Percentiles rank a stretch among this genome's conserved stretches.
Evolutionary conservation across 2,329 filamentous ascomycete genomes (phyloP).

Genomic region (Verticillium nubilum): DNA sequence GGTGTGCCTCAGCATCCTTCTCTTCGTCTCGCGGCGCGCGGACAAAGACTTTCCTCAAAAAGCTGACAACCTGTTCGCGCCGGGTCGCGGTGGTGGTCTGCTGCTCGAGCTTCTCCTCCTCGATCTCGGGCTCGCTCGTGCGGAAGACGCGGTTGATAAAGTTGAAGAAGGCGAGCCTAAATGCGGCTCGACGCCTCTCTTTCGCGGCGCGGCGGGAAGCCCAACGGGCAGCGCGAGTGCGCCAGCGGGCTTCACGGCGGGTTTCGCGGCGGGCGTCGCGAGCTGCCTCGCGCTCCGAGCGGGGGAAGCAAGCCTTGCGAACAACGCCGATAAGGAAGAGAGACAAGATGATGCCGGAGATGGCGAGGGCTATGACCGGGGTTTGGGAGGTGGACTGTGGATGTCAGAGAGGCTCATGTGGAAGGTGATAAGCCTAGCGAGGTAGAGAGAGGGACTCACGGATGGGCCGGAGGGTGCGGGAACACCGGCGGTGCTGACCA

Average conservation of each 20-base stretch:
- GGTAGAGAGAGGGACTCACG: background rate
- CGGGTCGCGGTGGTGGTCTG: background rate
- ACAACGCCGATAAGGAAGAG: background rate
- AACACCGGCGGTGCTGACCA: background rate
- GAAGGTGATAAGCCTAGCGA: background rate
- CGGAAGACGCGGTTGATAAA: constrained; percentile 1
- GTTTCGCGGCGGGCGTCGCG: background rate
- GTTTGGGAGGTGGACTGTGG: background rate
- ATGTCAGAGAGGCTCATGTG: background rate
- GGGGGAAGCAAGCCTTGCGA: background rate
- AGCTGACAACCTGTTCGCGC: too few relatives aligned
- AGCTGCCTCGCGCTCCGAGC: background rate
- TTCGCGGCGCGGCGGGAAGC: background rate
- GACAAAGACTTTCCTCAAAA: background rate
- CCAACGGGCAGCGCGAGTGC: background rate
- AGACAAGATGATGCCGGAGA: constrained; percentile 3
- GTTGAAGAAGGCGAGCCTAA: background rate
- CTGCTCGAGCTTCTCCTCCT: background rate
- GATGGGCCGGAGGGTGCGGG: background rate
- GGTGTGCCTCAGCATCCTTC: background rate
- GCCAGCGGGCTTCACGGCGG: background rate
- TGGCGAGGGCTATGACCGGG: constrained; percentile 15
- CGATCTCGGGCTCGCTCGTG: background rate
- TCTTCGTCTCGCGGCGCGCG: background rate
- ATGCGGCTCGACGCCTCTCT: background rate